Conservation (phyloP, 208 protist species). For the Trypanosoma melophagium region DNA sequence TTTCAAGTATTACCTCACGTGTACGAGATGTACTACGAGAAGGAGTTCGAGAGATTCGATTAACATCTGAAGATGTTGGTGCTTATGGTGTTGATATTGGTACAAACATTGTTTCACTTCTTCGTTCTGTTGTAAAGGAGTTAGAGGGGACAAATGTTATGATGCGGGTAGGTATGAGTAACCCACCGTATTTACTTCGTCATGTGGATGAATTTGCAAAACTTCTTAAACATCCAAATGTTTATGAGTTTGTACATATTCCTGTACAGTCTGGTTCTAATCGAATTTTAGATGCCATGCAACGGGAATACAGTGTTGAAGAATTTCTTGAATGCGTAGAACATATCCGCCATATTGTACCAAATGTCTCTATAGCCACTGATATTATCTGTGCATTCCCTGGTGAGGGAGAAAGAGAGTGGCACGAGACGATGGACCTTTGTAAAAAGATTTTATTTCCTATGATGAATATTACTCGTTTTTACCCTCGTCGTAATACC, state of each 20-base stretch:
- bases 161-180: slow-evolving; percentile 84
- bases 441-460: slow-evolving; percentile 37
- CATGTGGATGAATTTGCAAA: slow-evolving; percentile 55
- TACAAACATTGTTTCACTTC: slow-evolving; percentile 43
- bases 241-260: slow-evolving; percentile 85
- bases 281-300: slow-evolving; percentile 73
- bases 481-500: slow-evolving; percentile 86
- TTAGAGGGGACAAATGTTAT: slow-evolving; percentile 59
- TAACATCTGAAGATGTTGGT: slow-evolving; percentile 85
- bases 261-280: slow-evolving; percentile 82
- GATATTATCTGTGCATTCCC: slow-evolving; percentile 89
- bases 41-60: slow-evolving; percentile 73
- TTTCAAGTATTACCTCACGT: slow-evolving; percentile 47
- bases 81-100: slow-evolving; percentile 86
- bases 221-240: slow-evolving; percentile 60
- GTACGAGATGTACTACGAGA: slow-evolving; percentile 51
- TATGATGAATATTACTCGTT: slow-evolving; percentile 88
- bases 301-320: slow-evolving; percentile 66
- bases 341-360: slow-evolving; percentile 40
- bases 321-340: slow-evolving; percentile 54
- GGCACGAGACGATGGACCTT: slow-evolving; percentile 60
- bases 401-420: slow-evolving; percentile 69
- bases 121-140: slow-evolving; percentile 41
- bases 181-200: slow-evolving; percentile 79
- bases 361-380: slow-evolving; percentile 56